Evolutionary conservation across 2,329 filamentous ascomycete genomes (phyloP).

Genomic region (Aspergillus sp.): DNA sequence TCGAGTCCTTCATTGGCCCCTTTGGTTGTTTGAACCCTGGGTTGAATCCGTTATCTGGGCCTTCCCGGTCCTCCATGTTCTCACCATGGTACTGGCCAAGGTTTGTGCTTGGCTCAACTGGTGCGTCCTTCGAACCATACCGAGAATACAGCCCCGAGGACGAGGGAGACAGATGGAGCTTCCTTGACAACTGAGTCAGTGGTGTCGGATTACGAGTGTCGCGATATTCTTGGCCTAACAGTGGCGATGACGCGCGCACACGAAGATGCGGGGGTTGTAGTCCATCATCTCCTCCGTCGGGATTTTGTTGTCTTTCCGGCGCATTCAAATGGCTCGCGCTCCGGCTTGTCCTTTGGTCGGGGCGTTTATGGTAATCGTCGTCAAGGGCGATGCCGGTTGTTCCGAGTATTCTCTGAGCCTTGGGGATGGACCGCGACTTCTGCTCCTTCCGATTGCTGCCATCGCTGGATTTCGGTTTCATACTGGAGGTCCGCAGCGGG

Average conservation of each 20-base stretch:
- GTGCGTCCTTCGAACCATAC: constrained; percentile 46
- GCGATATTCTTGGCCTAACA: constrained; percentile 42
- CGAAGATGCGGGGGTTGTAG: constrained; percentile 31
- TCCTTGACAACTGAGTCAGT: constrained; percentile 38
- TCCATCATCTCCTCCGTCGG: constrained; percentile 17
- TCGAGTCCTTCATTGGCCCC: constrained; percentile 32
- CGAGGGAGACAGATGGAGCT: constrained; percentile 42
- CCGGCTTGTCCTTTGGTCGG: constrained; percentile 24
- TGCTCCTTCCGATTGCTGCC: constrained; percentile 17
- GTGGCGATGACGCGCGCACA: constrained; percentile 48
- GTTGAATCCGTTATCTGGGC: constrained; percentile 20
- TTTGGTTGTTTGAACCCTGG: constrained; percentile 25
- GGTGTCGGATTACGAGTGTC: constrained; percentile 26
- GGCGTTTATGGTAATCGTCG: constrained; percentile 21
- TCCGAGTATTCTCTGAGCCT: constrained; percentile 34
- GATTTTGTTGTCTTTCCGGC: constrained; percentile 35
- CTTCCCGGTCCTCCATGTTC: constrained; percentile 10
- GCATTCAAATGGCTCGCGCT: constrained; percentile 44
- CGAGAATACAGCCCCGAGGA: constrained; percentile 49
- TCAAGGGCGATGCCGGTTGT: constrained; percentile 27
- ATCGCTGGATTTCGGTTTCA: constrained; percentile 12
- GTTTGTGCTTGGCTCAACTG: constrained; percentile 31
- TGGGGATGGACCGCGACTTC: constrained; percentile 24
- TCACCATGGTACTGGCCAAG: constrained; percentile 16
- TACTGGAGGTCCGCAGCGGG: constrained; percentile 19